These are phyloP conservation scores for Fragaria vesca DNA, from an alignment of 306 rosid species.

Conservation along the genomic window DNA sequence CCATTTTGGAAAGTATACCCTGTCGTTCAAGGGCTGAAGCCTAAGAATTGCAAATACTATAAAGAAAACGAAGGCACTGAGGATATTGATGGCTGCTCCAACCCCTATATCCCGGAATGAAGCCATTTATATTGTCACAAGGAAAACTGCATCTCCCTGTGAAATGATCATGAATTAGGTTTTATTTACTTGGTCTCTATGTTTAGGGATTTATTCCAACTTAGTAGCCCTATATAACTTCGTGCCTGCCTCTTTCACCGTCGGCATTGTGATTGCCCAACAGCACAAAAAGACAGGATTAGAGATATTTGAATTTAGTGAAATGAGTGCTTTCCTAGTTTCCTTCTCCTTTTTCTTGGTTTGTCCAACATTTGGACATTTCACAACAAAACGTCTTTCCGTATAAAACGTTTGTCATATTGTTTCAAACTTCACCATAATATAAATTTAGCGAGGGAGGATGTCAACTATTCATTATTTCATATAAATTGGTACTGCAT, in stretches of 20 bases:
- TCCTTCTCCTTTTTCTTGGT: background rate
- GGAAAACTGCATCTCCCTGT: conserved; percentile 36
- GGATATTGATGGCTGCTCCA: conserved; percentile 74
- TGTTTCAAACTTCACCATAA: background rate
- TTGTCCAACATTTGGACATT: background rate
- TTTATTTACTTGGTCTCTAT: background rate
- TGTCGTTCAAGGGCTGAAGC: conserved; percentile 93
- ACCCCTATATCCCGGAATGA: conserved; percentile 66
- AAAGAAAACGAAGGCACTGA: conserved; percentile 72
- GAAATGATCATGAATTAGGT: background rate
- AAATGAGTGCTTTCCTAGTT: no score
- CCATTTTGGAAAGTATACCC: conserved; percentile 98
- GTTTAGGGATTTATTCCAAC: background rate
- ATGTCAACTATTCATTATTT: background rate
- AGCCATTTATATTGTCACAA: conserved; percentile 54
- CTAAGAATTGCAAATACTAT: conserved; percentile 75
- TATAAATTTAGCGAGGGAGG: background rate
- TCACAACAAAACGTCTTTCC: background rate
- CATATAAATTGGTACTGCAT: background rate
- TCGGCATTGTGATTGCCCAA: conserved; percentile 19
- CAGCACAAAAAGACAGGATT: no score
- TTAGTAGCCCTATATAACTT: background rate
- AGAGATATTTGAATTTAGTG: no score
- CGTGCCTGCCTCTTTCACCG: conserved; percentile 8
- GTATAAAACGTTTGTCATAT: background rate